Base-by-base conservation (phyloP, 2,329 filamentous ascomycete genomes). In the Magnaporthales sp. region DNA sequence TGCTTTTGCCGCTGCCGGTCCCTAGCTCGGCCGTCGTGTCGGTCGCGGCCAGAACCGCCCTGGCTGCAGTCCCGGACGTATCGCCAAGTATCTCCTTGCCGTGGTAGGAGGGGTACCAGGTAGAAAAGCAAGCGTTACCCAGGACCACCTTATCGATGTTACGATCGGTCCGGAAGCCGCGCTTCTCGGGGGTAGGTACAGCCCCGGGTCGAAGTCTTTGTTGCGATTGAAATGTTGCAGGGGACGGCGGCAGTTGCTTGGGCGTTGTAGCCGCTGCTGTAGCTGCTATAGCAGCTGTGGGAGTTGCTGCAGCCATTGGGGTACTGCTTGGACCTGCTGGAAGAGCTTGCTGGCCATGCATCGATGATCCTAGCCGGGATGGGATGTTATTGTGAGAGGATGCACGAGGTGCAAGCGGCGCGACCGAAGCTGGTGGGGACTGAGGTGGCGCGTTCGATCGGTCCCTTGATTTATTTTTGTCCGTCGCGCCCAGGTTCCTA, bases 31-130 rank as follows among this genome's bases (percentile, higher is more conserved):
- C 72, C 1, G 70, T 71, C 62, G 74, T 74, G 60, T 68, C 71
- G 19, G 68, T 31, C 62, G 58, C 56, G 51, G n/a, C 64, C 60
- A 29, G 62, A 30, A 51, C 67, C 68, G 51, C 24, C 54, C 26
- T 70, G 69, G 66, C 68, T 68, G 22, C 68, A 67, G 73, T 74
- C 26, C 74, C 74, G 3, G 78, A 70, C 3, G 76, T 72, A 66
- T 86, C 84, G 13, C 85, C 85, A 4, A 89, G 77, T 8, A 88
- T 80, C 67, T 89, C 93, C 81, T 86, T 96, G 79, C 82, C 83
- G 76, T 97, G 97, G 77, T 93, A 95, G 19, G 92, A 96, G 8
- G 93, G 92, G 76, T 95, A 97, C 93, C 93, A 97, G 2, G 93
- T 91, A 72, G 89, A 88, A 79, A 97, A 96, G 72, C 89, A 87